phyloP scores from a whole-genome alignment of 2,329 filamentous ascomycete species.

The Mollisia scopiformis region DNA sequence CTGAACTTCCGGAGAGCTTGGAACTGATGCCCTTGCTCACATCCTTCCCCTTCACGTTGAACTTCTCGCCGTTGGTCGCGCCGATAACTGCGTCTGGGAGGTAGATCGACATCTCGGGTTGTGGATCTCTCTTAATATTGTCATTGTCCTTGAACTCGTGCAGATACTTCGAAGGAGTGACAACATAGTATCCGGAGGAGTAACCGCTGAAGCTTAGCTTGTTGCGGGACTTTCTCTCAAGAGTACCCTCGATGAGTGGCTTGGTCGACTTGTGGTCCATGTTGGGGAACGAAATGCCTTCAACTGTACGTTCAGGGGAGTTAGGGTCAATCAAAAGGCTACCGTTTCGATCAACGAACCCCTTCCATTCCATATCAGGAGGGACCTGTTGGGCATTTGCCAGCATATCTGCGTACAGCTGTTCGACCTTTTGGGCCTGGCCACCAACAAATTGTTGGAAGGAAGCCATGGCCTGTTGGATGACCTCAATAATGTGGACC shows the following conservation, averaged over 20 bases:
- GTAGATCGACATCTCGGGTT: conserved; percentile 87
- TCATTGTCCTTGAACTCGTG: conserved; percentile 98
- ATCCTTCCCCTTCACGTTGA: conserved; percentile 95
- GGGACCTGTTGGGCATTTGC: conserved; percentile 76
- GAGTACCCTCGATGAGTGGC: conserved; percentile 81
- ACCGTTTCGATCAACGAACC: conserved; percentile 74
- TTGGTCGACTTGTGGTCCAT: conserved; percentile 80
- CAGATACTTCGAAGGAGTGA: conserved; percentile 84
- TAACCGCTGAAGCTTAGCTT: conserved; percentile 77
- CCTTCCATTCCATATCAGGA: conserved; percentile 87
- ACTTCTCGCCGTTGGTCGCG: conserved; percentile 74
- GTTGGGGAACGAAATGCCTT: conserved; percentile 83
- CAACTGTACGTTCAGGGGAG: conserved; percentile 72
- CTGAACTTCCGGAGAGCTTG: conserved; percentile 78
- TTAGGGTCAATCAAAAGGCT: conserved; percentile 78
- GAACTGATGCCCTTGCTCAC: conserved; percentile 77
- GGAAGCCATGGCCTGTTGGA: conserved; percentile 81
- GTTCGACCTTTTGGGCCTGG: conserved; percentile 80
- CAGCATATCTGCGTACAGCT: conserved; percentile 84
- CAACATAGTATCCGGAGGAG: conserved; percentile 83
- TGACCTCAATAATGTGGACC: conserved; percentile 76
- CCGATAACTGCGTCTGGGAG: conserved; percentile 88
- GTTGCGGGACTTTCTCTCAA: conserved; percentile 90
- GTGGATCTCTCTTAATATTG: conserved; percentile 68
- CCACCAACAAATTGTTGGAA: conserved; percentile 81